Conservation (phyloP, 2,329 filamentous ascomycete genomes). For the Ceratocystis cacaofunesta region DNA sequence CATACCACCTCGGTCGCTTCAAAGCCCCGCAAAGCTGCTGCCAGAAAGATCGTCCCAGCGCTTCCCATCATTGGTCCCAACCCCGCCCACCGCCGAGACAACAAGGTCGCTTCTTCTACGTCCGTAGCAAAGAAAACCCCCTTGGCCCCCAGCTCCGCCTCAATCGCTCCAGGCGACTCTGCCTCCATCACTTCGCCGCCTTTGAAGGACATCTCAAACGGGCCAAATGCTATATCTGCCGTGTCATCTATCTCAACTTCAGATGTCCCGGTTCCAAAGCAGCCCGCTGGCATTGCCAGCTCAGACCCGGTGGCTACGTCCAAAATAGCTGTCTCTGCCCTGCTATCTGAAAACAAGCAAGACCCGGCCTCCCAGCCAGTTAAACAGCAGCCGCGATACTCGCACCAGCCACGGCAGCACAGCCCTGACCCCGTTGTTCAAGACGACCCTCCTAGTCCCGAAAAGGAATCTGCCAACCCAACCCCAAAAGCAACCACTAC, state of each 20-base stretch:
- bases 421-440: not conserved
- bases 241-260: not conserved
- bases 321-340: not conserved
- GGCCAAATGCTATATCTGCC: not conserved
- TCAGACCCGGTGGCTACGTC: not conserved
- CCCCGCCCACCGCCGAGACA: constrained; percentile 1
- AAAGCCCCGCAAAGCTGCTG: not conserved
- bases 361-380: not conserved
- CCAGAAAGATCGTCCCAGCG: constrained; percentile 6
- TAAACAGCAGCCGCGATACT: not conserved
- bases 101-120: not conserved
- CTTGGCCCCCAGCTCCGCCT: not conserved
- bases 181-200: not conserved
- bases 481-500: not conserved
- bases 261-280: not conserved
- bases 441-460: not conserved
- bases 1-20: not conserved
- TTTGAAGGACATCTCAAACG: not conserved
- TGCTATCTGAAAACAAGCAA: not conserved
- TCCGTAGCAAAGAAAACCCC: not conserved
- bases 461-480: not conserved
- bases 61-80: constrained; percentile 9
- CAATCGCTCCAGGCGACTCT: not conserved
- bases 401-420: not conserved
- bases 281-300: not conserved